Evolutionary conservation across 352 stramenopile species (phyloP).

Genomic region (Saprolegnia parasitica): DNA sequence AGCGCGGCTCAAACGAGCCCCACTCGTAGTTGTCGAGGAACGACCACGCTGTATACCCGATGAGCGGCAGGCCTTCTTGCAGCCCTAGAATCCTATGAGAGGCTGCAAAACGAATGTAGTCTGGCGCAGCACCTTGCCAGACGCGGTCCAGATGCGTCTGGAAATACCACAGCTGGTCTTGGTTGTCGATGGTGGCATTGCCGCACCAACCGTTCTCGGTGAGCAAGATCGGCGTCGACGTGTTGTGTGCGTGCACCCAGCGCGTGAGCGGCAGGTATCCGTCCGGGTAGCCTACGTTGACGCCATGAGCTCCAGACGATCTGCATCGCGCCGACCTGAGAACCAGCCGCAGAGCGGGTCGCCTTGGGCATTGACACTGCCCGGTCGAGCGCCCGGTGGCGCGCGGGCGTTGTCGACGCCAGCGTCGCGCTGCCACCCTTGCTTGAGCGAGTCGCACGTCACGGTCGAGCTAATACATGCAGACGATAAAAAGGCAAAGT

Average conservation of each 20-base stretch:
- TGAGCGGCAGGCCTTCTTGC: conserved; percentile 58
- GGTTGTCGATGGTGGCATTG: conserved; percentile 51
- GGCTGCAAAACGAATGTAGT: not conserved
- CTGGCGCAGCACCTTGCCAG: conserved; percentile 19
- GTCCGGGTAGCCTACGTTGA: conserved; percentile 38
- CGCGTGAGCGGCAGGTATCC: conserved; percentile 55
- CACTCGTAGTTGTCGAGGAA: conserved; percentile 96
- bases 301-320: not conserved
- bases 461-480: conserved; percentile 31
- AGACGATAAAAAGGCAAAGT: not conserved
- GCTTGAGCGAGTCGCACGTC: conserved; percentile 36
- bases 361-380: conserved; percentile 39
- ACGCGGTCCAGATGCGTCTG: conserved; percentile 54
- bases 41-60: conserved; percentile 91
- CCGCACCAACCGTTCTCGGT: conserved; percentile 70
- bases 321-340: conserved; percentile 24
- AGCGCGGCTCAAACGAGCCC: conserved; percentile 62
- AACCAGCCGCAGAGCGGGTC: conserved; percentile 45
- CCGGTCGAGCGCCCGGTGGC: conserved; percentile 50
- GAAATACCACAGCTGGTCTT: conserved; percentile 63
- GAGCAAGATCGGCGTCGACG: conserved; percentile 36
- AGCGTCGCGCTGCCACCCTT: conserved; percentile 45
- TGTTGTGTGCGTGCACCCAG: conserved; percentile 50
- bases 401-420: conserved; percentile 50
- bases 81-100: conserved; percentile 3